Conservation (phyloP, 1,284 basidiomycete species). For the Marasmius tenuissimus region DNA sequence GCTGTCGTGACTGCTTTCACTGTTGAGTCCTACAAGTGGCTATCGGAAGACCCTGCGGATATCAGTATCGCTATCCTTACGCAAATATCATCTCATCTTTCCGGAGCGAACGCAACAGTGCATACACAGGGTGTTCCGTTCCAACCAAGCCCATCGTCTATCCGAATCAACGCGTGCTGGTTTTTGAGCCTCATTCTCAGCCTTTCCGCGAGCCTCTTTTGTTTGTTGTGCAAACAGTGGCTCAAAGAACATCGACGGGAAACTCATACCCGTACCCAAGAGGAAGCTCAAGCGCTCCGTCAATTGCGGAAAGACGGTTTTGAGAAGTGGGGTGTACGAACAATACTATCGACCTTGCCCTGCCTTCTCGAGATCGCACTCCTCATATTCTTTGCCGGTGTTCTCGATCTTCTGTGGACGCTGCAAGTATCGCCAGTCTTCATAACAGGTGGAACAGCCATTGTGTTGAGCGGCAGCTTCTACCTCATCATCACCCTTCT, state of each 20-base stretch:
- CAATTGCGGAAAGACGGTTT: not conserved
- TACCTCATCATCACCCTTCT: not conserved
- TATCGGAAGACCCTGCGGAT: not conserved
- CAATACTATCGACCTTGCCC: not conserved
- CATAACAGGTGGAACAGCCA: not conserved
- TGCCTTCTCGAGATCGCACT: not conserved
- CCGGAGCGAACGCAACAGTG: not conserved
- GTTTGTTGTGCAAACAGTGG: slow-evolving; percentile 13
- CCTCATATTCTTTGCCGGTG: not conserved
- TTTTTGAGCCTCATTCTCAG: slow-evolving; percentile 7
- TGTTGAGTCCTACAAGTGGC: slow-evolving; percentile 5
- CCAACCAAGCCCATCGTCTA: not conserved
- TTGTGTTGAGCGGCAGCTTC: not conserved
- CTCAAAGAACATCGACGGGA: slow-evolving; percentile 7
- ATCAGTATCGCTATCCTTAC: not conserved
- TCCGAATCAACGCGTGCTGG: slow-evolving; percentile 3
- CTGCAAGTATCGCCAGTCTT: not conserved
- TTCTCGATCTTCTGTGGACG: slow-evolving; percentile 4
- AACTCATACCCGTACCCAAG: not conserved
- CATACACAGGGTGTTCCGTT: not conserved
- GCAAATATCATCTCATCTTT: slow-evolving; percentile 2
- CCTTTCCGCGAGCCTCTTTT: slow-evolving; percentile 2
- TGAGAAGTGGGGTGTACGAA: not conserved
- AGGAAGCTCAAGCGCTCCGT: not conserved
- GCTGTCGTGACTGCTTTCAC: slow-evolving; percentile 3